These are phyloP conservation scores for Trichoderma cornu-damae DNA, from an alignment of 2,329 filamentous ascomycete genomes.

Conservation along the genomic window DNA sequence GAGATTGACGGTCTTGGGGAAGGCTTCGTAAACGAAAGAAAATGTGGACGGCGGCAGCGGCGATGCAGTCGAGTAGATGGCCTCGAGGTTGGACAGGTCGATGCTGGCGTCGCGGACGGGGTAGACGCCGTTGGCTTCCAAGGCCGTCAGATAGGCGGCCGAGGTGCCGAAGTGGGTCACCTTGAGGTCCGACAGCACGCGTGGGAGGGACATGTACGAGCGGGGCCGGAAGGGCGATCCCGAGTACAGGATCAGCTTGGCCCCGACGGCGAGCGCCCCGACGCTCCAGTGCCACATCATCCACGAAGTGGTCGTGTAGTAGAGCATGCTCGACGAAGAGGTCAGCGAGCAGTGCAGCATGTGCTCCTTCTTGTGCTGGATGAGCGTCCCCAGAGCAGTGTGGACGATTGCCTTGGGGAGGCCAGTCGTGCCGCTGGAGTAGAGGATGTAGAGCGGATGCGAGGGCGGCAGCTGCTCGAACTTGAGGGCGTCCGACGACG, in stretches of 20 bases:
- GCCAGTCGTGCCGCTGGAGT: slow-evolving; percentile 84
- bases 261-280: slow-evolving; percentile 75
- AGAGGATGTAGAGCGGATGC: slow-evolving; percentile 89
- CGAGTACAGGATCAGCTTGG: slow-evolving; percentile 82
- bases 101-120: slow-evolving; percentile 51
- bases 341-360: slow-evolving; percentile 78
- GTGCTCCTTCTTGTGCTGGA: slow-evolving; percentile 98
- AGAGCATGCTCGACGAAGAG: slow-evolving; percentile 70
- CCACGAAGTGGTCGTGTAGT: slow-evolving; percentile 94
- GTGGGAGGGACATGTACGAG: slow-evolving; percentile 75
- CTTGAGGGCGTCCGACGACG: slow-evolving; percentile 43
- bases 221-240: slow-evolving; percentile 83
- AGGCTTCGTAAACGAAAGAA: slow-evolving; percentile 77
- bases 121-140: slow-evolving; percentile 69
- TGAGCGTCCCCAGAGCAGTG: slow-evolving; percentile 78
- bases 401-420: slow-evolving; percentile 92
- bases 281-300: slow-evolving; percentile 99
- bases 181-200: slow-evolving; percentile 69
- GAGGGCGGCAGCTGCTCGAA: slow-evolving; percentile 79
- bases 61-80: slow-evolving; percentile 91
- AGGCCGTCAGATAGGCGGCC: slow-evolving; percentile 84
- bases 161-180: slow-evolving; percentile 95
- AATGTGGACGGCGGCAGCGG: slow-evolving; percentile 92
- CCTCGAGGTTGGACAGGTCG: slow-evolving; percentile 62
- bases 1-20: slow-evolving; percentile 75